Conservation (phyloP, 768 basidiomycete species). For the Lentinula guzmanii region DNA sequence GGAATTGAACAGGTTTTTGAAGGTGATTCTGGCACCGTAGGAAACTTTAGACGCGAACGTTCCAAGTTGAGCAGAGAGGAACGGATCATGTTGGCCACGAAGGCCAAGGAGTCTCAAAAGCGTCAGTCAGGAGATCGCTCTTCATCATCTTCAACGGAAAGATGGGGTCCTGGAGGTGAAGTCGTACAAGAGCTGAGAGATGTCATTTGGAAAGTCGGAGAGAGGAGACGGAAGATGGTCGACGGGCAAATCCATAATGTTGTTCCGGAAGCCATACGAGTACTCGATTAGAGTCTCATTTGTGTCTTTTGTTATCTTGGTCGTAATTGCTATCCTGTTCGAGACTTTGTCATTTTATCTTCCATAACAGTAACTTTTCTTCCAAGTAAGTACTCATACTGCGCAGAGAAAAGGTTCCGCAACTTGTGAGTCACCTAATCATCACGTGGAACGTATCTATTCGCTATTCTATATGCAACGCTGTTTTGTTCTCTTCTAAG, state of each 20-base stretch:
- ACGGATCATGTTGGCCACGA: conserved; percentile 56
- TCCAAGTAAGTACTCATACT: too few species aligned
- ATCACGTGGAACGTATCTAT: too few species aligned
- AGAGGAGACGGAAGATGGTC: conserved; percentile 51
- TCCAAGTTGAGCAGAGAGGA: conserved; percentile 71
- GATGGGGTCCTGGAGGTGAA: conserved; percentile 67
- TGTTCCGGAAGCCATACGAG: background rate
- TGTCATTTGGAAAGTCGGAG: conserved; percentile 82
- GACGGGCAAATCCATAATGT: conserved; percentile 7
- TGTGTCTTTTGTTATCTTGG: background rate
- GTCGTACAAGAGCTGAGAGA: conserved; percentile 83
- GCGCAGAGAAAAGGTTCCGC: too few species aligned
- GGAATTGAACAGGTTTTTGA: conserved; percentile 86
- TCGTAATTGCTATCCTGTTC: background rate
- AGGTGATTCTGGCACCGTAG: conserved; percentile 43
- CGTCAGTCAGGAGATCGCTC: conserved; percentile 11
- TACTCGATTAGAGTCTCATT: background rate
- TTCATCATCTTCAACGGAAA: conserved; percentile 23
- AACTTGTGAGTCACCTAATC: too few species aligned
- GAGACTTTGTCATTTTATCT: too few species aligned
- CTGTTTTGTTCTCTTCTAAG: background rate
- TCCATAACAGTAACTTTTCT: too few species aligned
- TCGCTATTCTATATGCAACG: background rate
- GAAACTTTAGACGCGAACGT: conserved; percentile 45
- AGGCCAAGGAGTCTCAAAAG: conserved; percentile 38